Conservation (phyloP, 352 stramenopile species). For the Phytophthora citricola region DNA sequence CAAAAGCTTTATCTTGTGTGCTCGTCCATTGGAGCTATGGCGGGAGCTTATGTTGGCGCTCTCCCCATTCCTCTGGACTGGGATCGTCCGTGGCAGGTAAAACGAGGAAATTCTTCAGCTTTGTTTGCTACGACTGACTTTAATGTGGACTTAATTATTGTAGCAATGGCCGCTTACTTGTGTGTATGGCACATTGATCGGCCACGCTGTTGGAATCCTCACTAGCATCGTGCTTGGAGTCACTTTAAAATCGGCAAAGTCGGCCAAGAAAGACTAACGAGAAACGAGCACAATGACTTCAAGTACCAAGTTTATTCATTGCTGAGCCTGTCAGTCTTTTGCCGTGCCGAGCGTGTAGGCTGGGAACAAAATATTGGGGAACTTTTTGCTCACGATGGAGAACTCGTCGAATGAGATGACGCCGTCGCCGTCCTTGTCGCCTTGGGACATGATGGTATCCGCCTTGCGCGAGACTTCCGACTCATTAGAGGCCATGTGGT, state of each 20-base stretch:
- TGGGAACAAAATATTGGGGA: conserved; percentile 96
- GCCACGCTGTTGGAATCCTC: conserved; percentile 52
- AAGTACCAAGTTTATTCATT: not conserved
- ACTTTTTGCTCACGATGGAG: conserved; percentile 96
- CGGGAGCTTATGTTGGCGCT: conserved; percentile 78
- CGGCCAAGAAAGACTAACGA: conserved; percentile 34
- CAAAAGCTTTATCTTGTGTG: conserved; percentile 61
- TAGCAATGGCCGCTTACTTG: conserved; percentile 90
- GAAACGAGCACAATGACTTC: not conserved
- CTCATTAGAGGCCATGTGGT: conserved; percentile 94
- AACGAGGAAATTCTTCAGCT: not conserved
- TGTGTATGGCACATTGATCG: conserved; percentile 71
- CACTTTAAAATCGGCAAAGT: conserved; percentile 21
- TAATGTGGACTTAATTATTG: conserved; percentile 2
- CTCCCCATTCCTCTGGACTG: conserved; percentile 87
- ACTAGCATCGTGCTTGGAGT: conserved; percentile 24
- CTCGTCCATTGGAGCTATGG: conserved; percentile 58
- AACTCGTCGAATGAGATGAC: conserved; percentile 98
- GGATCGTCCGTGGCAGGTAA: conserved; percentile 89
- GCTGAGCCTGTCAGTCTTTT: conserved; percentile 46
- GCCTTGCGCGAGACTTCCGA: conserved; percentile 94
- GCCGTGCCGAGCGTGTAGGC: conserved; percentile 75
- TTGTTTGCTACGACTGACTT: not conserved
- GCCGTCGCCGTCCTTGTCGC: conserved; percentile 96
- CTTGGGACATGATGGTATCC: conserved; percentile 97